phyloP scores from a whole-genome alignment of 163 green algal species.

The Trebouxiophyceae sp. region DNA sequence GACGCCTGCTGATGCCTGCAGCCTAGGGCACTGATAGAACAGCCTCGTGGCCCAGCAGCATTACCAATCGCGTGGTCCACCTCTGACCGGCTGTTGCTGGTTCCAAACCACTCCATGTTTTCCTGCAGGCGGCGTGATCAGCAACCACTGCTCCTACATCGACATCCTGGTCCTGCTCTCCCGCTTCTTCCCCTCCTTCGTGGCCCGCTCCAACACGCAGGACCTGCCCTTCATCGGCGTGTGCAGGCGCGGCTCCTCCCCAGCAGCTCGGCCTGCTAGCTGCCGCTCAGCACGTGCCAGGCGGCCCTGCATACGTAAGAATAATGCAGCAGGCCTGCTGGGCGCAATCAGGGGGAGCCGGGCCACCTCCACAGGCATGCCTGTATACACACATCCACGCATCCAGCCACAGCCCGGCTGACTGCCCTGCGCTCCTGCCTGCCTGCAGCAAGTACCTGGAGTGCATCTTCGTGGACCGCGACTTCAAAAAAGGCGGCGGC shows the following conservation, averaged over 20 bases:
- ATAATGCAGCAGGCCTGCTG: too few species aligned
- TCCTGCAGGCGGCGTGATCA: conserved; percentile 43
- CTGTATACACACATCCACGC: too few species aligned
- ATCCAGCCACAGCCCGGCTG: too few species aligned
- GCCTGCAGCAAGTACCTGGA: conserved; percentile 57
- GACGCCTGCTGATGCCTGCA: not conserved
- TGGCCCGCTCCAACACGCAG: conserved; percentile 50
- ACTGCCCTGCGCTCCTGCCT: not conserved
- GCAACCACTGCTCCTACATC: conserved; percentile 73
- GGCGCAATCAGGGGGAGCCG: too few species aligned
- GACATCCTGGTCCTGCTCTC: conserved; percentile 89
- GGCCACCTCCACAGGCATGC: too few species aligned
- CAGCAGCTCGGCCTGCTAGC: too few species aligned
- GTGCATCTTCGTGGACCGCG: conserved; percentile 82
- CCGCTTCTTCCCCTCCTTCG: conserved; percentile 68
- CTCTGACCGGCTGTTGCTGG: not conserved
- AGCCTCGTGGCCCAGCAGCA: too few species aligned
- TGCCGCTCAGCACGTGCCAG: too few species aligned
- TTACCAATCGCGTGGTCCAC: not conserved
- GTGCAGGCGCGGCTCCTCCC: too few species aligned
- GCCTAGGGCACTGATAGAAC: too few species aligned
- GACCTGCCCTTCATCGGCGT: conserved; percentile 56
- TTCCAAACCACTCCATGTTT: not conserved
- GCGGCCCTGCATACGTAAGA: too few species aligned
- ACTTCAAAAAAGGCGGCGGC: conserved; percentile 23